Evolutionary conservation across 495 filamentous ascomycete species (phyloP), one percentile per base, ranked within the genome.

Genomic region (Penicillium argentinense): DNA sequence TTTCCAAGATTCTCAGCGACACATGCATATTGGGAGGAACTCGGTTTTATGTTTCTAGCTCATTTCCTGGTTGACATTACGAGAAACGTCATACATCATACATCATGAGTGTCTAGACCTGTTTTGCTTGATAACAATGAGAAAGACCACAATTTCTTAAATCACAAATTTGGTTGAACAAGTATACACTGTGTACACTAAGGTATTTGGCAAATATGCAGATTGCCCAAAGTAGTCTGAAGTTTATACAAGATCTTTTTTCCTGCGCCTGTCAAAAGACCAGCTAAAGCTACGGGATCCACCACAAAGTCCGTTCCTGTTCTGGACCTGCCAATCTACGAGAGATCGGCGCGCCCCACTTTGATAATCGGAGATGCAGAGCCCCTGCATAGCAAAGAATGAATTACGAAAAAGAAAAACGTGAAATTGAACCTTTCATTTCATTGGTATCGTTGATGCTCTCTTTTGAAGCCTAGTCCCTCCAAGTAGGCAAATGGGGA

Each of bases 381-480:
- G 33, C 19, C 45, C 19, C 23, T 40, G 33, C 23, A 2, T 36
- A n/a, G n/a, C n/a, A n/a, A n/a, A n/a, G n/a, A n/a, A n/a, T n/a
- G n/a, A n/a, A n/a, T n/a, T n/a, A n/a, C n/a, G n/a, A n/a, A n/a
- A n/a, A n/a, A n/a, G n/a, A n/a, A n/a, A n/a, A n/a, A 39, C 37
- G 21, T 39, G 37, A 39, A n/a, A 39, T 22, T 11, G 19, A 25
- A 2, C 37, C 21, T 7, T 17, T 58, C 38, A 60, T 60, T 52
- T 57, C 60, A 63, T 63, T 60, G 56, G 56, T 60, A 60, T 63
- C 56, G 48, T 63, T 40, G 40, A 49, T 63, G 50, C 56, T 57
- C 52, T 27, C 41, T 54, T 54, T 53, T 49, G 26, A 40, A 45
- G 52, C 47, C 42, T 29, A 40, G 39, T 47, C 55, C 46, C 46